These are phyloP conservation scores for Aspergillus sparsus DNA, from an alignment of 495 filamentous ascomycete genomes.

Conservation along the genomic window DNA sequence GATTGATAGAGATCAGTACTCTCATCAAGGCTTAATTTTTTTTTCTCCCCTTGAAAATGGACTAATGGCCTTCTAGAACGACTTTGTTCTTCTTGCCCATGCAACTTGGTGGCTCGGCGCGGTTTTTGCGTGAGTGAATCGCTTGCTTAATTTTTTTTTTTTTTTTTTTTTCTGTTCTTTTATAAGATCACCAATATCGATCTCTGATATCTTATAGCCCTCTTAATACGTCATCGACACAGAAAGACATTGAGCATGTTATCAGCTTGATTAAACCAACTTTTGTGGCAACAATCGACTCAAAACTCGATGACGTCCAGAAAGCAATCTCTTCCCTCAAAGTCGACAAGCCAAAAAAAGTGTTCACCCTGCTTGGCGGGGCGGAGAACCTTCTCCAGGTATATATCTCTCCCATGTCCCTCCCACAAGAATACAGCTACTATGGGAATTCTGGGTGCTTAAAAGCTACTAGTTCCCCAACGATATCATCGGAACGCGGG, in stretches of 20 bases:
- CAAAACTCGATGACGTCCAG: background rate
- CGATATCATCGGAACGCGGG: conserved; percentile 3
- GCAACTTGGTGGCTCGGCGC: conserved; percentile 12
- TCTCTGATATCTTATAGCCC: background rate
- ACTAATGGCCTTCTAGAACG: conserved; percentile 7
- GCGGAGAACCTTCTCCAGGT: conserved; percentile 3
- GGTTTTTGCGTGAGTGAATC: conserved; percentile 5
- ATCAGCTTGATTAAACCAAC: conserved; percentile 4
- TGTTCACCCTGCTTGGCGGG: conserved; percentile 2
- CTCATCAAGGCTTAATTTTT: too few relatives aligned
- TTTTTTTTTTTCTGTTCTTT: too few relatives aligned
- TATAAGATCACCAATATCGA: background rate
- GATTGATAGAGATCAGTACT: background rate
- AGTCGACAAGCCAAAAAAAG: background rate
- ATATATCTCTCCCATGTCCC: background rate
- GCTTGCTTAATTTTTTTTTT: background rate
- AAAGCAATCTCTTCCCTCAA: background rate
- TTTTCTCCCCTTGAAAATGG: background rate
- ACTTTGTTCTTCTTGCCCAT: conserved; percentile 13
- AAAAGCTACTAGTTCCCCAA: conserved; percentile 5
- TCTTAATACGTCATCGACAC: conserved; percentile 10
- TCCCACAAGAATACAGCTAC: background rate
- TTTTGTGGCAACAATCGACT: conserved; percentile 5
- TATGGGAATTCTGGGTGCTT: background rate
- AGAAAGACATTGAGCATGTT: conserved; percentile 5